Percentiles rank a stretch among this genome's conserved stretches.
Conservation (phyloP, 202 grass and related monocot genomes). For the Digitaria exilis region DNA sequence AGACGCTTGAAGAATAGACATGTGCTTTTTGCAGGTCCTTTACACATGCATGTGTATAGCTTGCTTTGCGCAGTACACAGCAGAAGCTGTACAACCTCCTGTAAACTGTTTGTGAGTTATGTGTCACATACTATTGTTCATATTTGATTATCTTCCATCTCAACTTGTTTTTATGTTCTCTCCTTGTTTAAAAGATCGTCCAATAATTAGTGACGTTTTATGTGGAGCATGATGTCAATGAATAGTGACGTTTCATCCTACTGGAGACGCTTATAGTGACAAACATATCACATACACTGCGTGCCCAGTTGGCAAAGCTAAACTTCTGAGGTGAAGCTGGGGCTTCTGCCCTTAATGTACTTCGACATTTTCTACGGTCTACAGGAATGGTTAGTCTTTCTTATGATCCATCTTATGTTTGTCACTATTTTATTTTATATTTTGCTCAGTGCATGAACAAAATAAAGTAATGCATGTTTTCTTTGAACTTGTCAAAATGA, state of each 20-base stretch:
- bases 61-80: neutral
- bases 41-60: neutral
- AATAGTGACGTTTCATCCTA: neutral
- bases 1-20: neutral
- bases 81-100: neutral
- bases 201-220: slow-evolving; percentile 12
- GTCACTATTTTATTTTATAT: neutral
- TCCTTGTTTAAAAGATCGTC: neutral
- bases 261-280: neutral
- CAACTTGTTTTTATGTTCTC: neutral
- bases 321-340: neutral
- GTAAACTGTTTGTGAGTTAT: neutral
- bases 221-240: neutral
- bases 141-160: neutral
- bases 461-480: neutral
- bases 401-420: neutral
- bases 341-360: neutral
- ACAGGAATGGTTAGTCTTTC: slow-evolving; percentile 3
- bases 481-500: neutral
- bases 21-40: neutral
- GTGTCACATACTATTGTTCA: neutral
- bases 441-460: too few species aligned
- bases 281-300: neutral
- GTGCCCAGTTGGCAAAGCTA: neutral
- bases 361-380: neutral